Evolutionary conservation across 306 rosid genomes (phyloP).

Genomic region (Aeschynomene evenia): DNA sequence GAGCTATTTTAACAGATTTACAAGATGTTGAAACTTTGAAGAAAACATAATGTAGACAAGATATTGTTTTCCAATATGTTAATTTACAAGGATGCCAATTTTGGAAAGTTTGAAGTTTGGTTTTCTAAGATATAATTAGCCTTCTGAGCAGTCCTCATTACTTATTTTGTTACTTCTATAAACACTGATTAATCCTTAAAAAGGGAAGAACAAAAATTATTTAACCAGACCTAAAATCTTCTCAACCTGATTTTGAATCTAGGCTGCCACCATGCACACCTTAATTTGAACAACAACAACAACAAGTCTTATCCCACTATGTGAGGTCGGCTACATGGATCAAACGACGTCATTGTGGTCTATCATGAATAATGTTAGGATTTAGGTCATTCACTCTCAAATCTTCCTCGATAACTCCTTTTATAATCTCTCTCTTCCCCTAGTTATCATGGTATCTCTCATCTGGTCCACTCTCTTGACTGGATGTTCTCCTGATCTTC

Average conservation of each 20-base stretch:
- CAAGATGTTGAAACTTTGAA: not conserved
- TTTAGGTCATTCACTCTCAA: too few relatives aligned
- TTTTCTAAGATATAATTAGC: not conserved
- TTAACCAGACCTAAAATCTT: not conserved
- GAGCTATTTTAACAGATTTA: not conserved
- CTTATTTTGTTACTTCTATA: not conserved
- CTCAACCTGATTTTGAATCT: not conserved
- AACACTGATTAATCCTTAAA: not conserved
- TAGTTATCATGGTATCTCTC: too few relatives aligned
- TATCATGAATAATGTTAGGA: too few relatives aligned
- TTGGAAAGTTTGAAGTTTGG: not conserved
- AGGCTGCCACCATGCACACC: not conserved
- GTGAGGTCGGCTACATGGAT: too few relatives aligned
- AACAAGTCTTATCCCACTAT: too few relatives aligned
- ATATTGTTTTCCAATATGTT: not conserved
- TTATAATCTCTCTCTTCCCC: too few relatives aligned
- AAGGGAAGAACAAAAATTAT: not conserved
- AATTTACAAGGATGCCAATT: not conserved
- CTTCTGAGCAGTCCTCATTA: not conserved
- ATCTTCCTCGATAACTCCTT: too few relatives aligned
- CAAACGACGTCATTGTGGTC: too few relatives aligned
- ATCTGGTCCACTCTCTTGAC: too few relatives aligned
- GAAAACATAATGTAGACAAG: not conserved
- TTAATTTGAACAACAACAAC: not conserved
- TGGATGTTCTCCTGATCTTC: too few relatives aligned